Conservation (phyloP, 2,329 filamentous ascomycete species). For the Aureobasidium sp. region DNA sequence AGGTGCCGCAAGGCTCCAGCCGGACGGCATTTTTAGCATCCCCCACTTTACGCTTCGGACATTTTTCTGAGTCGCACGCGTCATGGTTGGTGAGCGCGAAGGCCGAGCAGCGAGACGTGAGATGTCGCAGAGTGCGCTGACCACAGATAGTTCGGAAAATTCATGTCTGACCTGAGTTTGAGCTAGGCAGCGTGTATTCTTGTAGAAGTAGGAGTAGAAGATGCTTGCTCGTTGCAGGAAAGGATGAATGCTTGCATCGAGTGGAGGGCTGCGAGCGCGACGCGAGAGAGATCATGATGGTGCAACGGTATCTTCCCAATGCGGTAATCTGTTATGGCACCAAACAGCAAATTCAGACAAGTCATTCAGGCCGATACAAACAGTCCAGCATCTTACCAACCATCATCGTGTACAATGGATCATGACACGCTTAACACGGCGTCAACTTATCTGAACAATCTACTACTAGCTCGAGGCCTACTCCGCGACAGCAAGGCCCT, state of each 20-base stretch:
- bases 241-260: background rate
- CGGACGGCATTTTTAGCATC: conserved; percentile 12
- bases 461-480: conserved; percentile 56
- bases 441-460: conserved; percentile 58
- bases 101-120: conserved; percentile 12
- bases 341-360: conserved; percentile 11
- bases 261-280: background rate
- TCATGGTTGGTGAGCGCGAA: conserved; percentile 1
- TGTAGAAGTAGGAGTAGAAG: background rate
- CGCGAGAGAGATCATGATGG: conserved; percentile 1
- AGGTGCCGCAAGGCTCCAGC: conserved; percentile 5
- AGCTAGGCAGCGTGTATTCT: background rate
- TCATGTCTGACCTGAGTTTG: conserved; percentile 7
- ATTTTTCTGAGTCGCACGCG: conserved; percentile 3
- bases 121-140: background rate
- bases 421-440: conserved; percentile 52
- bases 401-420: conserved; percentile 31
- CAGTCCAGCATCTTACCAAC: background rate
- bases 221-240: background rate
- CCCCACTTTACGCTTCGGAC: conserved; percentile 9
- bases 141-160: conserved; percentile 5
- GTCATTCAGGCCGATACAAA: background rate
- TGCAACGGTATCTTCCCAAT: conserved; percentile 3
- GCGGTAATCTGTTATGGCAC: conserved; percentile 3
- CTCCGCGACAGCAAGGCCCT: conserved; percentile 62